These are phyloP conservation scores for Globisporangium cederbergense DNA, from an alignment of 352 stramenopile species.

Conservation along the genomic window DNA sequence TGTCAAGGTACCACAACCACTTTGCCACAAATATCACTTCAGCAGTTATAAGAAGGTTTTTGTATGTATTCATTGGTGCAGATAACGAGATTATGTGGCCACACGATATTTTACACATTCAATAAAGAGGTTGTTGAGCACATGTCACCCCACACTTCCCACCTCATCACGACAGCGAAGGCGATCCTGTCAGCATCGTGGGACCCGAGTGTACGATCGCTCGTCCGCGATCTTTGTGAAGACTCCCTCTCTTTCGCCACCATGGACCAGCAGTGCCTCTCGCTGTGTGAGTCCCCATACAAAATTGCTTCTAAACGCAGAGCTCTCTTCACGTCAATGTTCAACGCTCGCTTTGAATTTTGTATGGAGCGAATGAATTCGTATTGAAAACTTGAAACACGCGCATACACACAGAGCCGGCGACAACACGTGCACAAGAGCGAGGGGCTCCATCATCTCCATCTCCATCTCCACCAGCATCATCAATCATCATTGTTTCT, in stretches of 20 bases:
- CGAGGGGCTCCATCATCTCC: too few relatives aligned
- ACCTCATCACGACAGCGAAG: not conserved
- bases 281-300: not conserved
- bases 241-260: not conserved
- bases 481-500: too few relatives aligned
- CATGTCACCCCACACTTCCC: not conserved
- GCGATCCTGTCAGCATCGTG: conserved; percentile 3
- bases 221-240: not conserved
- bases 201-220: not conserved
- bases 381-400: too few relatives aligned
- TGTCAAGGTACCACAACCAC: not conserved
- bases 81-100: not conserved
- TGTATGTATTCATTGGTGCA: not conserved
- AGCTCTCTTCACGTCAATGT: not conserved
- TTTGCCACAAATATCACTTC: not conserved
- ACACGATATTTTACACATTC: not conserved
- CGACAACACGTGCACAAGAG: too few relatives aligned
- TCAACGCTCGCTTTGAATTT: too few relatives aligned
- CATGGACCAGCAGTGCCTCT: not conserved
- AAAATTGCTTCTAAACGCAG: not conserved
- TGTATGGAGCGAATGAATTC: too few relatives aligned
- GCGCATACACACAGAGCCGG: too few relatives aligned
- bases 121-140: not conserved
- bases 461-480: too few relatives aligned
- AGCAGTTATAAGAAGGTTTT: not conserved